phyloP scores from a whole-genome alignment of 139 green algal species.

The Raphidocelis subcapitata region DNA sequence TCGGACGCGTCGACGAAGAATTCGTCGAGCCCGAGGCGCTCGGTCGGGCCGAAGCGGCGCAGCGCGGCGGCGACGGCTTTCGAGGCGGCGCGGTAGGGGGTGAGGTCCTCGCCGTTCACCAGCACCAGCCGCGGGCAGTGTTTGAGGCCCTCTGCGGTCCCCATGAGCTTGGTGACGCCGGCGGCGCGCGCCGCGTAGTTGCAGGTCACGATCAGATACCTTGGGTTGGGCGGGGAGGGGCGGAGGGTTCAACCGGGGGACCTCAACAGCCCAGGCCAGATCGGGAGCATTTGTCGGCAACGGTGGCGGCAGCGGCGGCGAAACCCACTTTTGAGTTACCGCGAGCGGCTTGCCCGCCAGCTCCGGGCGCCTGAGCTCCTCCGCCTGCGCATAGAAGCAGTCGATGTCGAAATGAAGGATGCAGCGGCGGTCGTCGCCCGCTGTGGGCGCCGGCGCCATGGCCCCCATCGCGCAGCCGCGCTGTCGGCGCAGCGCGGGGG shows the following conservation, averaged over 20 bases:
- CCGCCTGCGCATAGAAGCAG: slow-evolving; percentile 38
- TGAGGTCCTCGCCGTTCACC: slow-evolving; percentile 49
- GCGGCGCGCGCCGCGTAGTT: slow-evolving; percentile 75
- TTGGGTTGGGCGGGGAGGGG: too few species aligned
- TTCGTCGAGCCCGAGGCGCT: slow-evolving; percentile 77
- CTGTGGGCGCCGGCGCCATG: too few species aligned
- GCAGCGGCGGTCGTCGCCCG: too few species aligned
- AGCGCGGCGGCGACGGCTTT: slow-evolving; percentile 33
- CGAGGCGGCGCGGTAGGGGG: slow-evolving; percentile 42
- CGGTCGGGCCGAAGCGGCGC: slow-evolving; percentile 37
- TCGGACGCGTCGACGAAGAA: slow-evolving; percentile 67
- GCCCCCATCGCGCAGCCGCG: too few species aligned
- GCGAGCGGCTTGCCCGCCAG: slow-evolving; percentile 46
- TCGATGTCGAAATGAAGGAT: too few species aligned
- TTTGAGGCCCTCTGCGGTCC: slow-evolving; percentile 52
- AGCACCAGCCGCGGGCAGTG: slow-evolving; percentile 61
- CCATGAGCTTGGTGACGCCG: slow-evolving; percentile 84
- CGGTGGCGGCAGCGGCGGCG: slow-evolving; percentile 22
- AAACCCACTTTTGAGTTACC: slow-evolving; percentile 81
- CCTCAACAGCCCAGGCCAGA: too few species aligned
- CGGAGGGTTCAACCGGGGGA: too few species aligned
- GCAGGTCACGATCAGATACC: slow-evolving; percentile 75
- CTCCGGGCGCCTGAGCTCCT: slow-evolving; percentile 63
- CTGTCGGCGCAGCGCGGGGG: too few species aligned
- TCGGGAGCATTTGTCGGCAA: too few species aligned